Evolutionary conservation across 495 filamentous ascomycete genomes (phyloP).

Genomic region (Emericellopsis terricola): DNA sequence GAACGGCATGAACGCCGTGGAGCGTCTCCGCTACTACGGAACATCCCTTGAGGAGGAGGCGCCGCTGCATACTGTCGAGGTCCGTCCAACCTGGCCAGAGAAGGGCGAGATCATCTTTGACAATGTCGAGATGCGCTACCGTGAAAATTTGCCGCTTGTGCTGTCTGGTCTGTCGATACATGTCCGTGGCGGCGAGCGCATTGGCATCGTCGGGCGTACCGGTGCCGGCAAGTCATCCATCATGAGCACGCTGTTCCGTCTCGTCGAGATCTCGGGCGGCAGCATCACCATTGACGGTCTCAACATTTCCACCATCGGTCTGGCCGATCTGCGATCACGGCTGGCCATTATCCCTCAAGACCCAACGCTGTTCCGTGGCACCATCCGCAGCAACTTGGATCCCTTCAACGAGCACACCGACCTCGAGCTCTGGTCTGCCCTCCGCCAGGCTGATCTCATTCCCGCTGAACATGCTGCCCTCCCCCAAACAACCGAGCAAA

Average conservation of each 20-base stretch:
- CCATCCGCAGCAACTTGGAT: constrained; percentile 79
- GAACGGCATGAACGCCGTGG: constrained; percentile 93
- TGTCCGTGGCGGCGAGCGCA: constrained; percentile 67
- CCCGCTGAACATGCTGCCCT: constrained; percentile 23
- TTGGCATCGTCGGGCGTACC: constrained; percentile 86
- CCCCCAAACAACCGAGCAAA: constrained; percentile 5
- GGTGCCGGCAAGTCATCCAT: constrained; percentile 91
- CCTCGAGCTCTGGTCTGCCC: constrained; percentile 70
- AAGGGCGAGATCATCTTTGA: constrained; percentile 71
- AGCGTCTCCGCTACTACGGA: constrained; percentile 86
- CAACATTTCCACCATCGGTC: constrained; percentile 67
- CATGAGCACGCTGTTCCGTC: constrained; percentile 82
- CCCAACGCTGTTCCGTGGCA: constrained; percentile 85
- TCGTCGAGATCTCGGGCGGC: constrained; percentile 72
- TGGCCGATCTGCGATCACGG: constrained; percentile 71
- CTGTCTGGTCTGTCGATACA: constrained; percentile 63
- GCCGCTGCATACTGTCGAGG: constrained; percentile 49
- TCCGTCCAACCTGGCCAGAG: constrained; percentile 63
- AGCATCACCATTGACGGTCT: constrained; percentile 80
- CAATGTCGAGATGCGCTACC: constrained; percentile 82
- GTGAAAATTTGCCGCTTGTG: constrained; percentile 64
- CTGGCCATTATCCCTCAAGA: constrained; percentile 95
- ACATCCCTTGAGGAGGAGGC: constrained; percentile 76
- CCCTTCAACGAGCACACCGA: constrained; percentile 82
- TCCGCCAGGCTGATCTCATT: constrained; percentile 67